phyloP scores from a whole-genome alignment of 73 alveolate genomes.

The Paramecium tetraurelia region DNA sequence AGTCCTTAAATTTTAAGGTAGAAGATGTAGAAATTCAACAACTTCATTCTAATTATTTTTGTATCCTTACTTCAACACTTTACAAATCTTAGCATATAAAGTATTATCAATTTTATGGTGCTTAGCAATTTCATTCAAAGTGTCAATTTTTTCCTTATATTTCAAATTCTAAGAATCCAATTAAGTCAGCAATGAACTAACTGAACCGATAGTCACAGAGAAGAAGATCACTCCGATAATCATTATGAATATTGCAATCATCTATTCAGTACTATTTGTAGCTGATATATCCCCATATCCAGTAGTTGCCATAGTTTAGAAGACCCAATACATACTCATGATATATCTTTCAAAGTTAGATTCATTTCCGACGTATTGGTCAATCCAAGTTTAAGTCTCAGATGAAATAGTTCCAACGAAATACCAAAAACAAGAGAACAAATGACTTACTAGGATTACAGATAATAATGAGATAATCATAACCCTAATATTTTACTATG shows the following conservation, averaged over 20 bases:
- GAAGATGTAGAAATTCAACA: not conserved
- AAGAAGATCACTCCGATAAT: not conserved
- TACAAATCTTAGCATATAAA: not conserved
- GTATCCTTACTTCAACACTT: not conserved
- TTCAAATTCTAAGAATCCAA: not conserved
- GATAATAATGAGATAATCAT: not conserved
- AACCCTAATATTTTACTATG: not conserved
- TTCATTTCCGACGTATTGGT: not conserved
- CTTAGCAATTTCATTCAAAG: not conserved
- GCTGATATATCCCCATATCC: not conserved
- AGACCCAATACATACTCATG: not conserved
- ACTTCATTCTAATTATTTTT: not conserved
- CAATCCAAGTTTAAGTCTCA: conserved; percentile 9
- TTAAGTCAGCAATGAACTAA: not conserved
- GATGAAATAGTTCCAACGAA: not conserved
- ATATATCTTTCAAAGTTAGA: not conserved
- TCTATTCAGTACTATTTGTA: not conserved
- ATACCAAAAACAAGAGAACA: conserved; percentile 23
- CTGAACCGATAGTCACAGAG: not conserved
- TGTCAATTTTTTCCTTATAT: not conserved
- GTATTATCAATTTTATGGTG: not conserved
- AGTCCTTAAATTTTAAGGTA: not conserved
- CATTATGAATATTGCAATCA: not conserved
- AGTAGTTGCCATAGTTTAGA: not conserved
- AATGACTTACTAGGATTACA: conserved; percentile 11